Percentiles rank a stretch among this genome's conserved stretches.
phyloP scores from a whole-genome alignment of 2,329 filamentous ascomycete species.

The Coniella vitis region DNA sequence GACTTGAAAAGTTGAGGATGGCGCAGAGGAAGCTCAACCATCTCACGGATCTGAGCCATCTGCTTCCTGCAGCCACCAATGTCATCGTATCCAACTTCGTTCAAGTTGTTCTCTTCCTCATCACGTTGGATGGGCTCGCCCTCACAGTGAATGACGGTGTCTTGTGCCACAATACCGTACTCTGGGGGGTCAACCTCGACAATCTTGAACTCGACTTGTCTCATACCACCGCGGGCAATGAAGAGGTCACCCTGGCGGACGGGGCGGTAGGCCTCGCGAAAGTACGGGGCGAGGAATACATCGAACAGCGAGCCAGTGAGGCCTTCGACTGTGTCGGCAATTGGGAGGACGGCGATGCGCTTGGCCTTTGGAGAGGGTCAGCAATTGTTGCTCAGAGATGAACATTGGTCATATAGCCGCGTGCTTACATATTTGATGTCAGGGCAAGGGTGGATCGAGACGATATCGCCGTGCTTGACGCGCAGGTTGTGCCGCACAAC shows the following conservation, averaged over 20 bases:
- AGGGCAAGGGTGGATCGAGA: constrained; percentile 94
- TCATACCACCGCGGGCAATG: constrained; percentile 95
- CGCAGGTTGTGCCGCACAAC: constrained; percentile 97
- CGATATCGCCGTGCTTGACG: constrained; percentile 96
- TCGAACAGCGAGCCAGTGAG: constrained; percentile 97
- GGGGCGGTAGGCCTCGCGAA: constrained; percentile 96
- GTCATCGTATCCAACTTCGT: constrained; percentile 98
- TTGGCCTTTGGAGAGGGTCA: constrained; percentile 62
- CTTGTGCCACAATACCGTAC: constrained; percentile 97
- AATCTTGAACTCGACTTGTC: constrained; percentile 99
- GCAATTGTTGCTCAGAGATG: constrained; percentile 12
- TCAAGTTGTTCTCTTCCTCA: constrained; percentile 98
- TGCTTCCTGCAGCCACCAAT: constrained; percentile 99
- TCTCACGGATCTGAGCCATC: constrained; percentile 98
- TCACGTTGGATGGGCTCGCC: constrained; percentile 94
- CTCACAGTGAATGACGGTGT: constrained; percentile 98
- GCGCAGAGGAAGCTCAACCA: constrained; percentile 93
- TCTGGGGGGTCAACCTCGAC: constrained; percentile 97
- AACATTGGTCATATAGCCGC: background rate
- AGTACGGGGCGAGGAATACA: constrained; percentile 98
- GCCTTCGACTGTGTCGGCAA: constrained; percentile 96
- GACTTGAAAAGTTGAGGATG: constrained; percentile 99
- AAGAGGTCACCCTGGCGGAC: constrained; percentile 97
- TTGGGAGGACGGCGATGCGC: constrained; percentile 95
- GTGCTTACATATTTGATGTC: constrained; percentile 98